These are phyloP conservation scores for Verticillium tricorpus DNA, from an alignment of 2,329 filamentous ascomycete genomes.

Conservation along the genomic window DNA sequence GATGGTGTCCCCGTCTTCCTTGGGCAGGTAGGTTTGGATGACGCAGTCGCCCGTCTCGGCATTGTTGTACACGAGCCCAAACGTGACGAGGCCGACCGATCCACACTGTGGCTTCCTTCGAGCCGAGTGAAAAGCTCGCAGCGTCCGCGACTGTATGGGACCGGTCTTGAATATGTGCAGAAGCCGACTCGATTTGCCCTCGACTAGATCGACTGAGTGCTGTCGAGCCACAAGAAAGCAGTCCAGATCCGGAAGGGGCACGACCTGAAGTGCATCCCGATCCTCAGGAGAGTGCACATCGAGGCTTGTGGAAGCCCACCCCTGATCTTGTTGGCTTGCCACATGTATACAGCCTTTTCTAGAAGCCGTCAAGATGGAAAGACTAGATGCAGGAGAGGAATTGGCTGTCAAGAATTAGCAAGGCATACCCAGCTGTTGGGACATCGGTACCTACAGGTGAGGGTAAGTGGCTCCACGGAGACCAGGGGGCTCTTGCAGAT, in stretches of 20 bases:
- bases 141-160: constrained; percentile 51
- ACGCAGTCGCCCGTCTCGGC: constrained; percentile 57
- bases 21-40: constrained; percentile 58
- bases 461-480: constrained; percentile 39
- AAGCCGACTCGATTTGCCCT: constrained; percentile 37
- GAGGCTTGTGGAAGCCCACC: constrained; percentile 48
- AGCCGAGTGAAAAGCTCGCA: constrained; percentile 55
- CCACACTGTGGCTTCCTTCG: constrained; percentile 48
- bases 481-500: constrained; percentile 51
- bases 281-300: constrained; percentile 31
- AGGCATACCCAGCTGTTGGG: not conserved
- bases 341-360: constrained; percentile 46
- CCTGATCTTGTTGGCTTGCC: constrained; percentile 28
- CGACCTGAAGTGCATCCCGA: constrained; percentile 49
- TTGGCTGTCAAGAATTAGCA: constrained; percentile 12
- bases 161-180: constrained; percentile 60
- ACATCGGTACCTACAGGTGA: not conserved
- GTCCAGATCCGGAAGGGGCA: constrained; percentile 54
- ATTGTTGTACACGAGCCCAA: constrained; percentile 62
- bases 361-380: constrained; percentile 43
- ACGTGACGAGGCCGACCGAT: constrained; percentile 51
- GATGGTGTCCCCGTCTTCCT: constrained; percentile 49
- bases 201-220: constrained; percentile 53
- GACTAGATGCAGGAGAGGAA: constrained; percentile 14
- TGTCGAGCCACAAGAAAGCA: constrained; percentile 57